phyloP scores from a whole-genome alignment of 805 yeast genomes.

The Pichia phayaonensis region DNA sequence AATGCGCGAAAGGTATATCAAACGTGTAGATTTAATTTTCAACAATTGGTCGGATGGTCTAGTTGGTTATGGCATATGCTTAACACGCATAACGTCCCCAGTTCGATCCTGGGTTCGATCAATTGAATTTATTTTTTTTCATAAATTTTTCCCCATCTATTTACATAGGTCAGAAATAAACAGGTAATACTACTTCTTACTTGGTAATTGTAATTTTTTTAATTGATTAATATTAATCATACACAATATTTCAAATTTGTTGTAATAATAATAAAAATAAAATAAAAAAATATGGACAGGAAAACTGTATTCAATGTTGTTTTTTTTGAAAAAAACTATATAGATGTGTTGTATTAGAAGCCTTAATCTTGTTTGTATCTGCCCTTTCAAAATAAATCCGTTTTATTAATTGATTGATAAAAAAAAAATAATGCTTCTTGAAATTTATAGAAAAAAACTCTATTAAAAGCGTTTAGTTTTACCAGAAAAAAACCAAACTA shows the following conservation, averaged over 20 bases:
- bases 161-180: no score
- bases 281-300: neutral
- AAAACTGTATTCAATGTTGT: no score
- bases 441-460: no score
- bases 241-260: neutral
- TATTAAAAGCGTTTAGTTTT: neutral
- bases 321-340: no score
- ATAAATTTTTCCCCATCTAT: no score
- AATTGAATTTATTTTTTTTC: conserved; percentile 23
- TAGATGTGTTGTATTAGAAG: neutral
- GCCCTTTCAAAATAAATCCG: neutral
- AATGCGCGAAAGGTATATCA: no score
- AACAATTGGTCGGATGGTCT: conserved; percentile 83
- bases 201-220: no score
- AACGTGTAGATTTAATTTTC: no score
- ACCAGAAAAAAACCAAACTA: neutral
- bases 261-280: no score
- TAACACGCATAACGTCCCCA: conserved; percentile 99
- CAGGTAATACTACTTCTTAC: no score
- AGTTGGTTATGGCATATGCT: conserved; percentile 99
- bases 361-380: neutral
- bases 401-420: no score
- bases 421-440: no score
- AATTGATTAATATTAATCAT: neutral
- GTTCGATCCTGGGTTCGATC: conserved; percentile 99